Base-by-base conservation (phyloP, 495 filamentous ascomycete genomes). In the Trichoderma virens region DNA sequence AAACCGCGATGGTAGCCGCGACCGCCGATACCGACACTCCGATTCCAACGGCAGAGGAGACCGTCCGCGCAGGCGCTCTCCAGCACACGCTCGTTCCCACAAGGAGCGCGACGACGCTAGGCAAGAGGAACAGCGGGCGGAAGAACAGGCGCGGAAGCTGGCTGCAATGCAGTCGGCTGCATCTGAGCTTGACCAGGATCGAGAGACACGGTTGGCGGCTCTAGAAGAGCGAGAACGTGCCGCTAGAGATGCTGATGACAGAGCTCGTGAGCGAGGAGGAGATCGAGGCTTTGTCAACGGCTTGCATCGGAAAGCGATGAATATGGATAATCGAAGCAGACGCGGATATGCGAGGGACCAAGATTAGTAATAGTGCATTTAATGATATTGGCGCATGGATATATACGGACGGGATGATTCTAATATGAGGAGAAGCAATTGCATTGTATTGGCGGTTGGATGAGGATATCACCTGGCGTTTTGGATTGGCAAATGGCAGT, bases 101-200 rank as follows among this genome's bases (percentile, higher is more conserved):
- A 70, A 11, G 64, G 69, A 65, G 65, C 51, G 56, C 65, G 63
- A 65, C 67, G 70, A 72, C 61, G 68, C 69, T 0, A 73, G 66
- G 32, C 67, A 71, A 7, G 68, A 65, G 11, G 31, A 62, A 9
- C 62, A 54, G 6, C 66, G 80, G 39, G 76, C 80, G 18, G 61
- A 20, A 3, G 85, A 89, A 65, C 83, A 83, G 3, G 83, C 82
- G 8, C 78, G 81, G 23, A 93, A 90, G 70, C 78, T 98, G 5
- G 91, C 89, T 20, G 89, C 87, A 38, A 98, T 98, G 94, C 90
- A 92, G 70, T 82, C 83, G 28, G 90, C 90, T 62, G 94, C 94
- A n/a, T 79, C 80, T 3, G 83, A 89, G 14, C 80, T 98, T 65
- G 90, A 97, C 72, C 68, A 80, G 41, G 86, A 89, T 60, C 89